phyloP scores from a whole-genome alignment of 1,284 basidiomycete species.

The Termitomyces sp. region DNA sequence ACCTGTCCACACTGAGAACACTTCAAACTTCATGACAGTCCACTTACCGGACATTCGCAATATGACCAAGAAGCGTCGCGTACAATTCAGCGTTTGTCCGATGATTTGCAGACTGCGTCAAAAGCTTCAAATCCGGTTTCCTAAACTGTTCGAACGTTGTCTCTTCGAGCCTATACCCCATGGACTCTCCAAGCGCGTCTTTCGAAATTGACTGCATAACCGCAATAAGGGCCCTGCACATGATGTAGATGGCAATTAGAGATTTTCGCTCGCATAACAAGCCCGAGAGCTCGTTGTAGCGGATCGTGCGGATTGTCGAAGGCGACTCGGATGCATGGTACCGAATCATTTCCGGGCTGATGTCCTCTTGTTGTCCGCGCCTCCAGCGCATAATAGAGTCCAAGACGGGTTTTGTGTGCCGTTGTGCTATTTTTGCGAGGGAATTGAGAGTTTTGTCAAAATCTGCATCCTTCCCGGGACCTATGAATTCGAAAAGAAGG shows the following conservation, averaged over 20 bases:
- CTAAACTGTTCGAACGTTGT: conserved; percentile 84
- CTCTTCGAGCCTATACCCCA: conserved; percentile 78
- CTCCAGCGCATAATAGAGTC: conserved; percentile 89
- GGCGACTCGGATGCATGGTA: conserved; percentile 45
- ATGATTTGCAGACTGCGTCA: conserved; percentile 67
- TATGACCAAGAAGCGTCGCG: conserved; percentile 75
- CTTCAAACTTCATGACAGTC: background rate
- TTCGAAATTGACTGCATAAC: conserved; percentile 70
- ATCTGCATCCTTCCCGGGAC: conserved; percentile 63
- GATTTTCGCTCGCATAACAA: conserved; percentile 74
- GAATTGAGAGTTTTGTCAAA: conserved; percentile 82
- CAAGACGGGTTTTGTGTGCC: conserved; percentile 79
- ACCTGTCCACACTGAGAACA: conserved; percentile 39
- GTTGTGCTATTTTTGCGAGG: conserved; percentile 82
- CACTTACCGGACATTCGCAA: conserved; percentile 71
- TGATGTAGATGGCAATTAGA: conserved; percentile 80
- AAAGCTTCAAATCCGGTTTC: conserved; percentile 64
- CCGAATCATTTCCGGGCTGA: conserved; percentile 48
- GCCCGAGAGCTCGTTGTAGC: conserved; percentile 49
- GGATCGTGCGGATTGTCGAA: conserved; percentile 28
- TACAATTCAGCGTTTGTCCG: conserved; percentile 77
- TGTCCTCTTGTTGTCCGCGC: conserved; percentile 66
- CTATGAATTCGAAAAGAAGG: conserved; percentile 62
- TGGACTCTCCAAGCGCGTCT: conserved; percentile 70
- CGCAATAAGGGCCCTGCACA: conserved; percentile 80